Base-by-base conservation (phyloP, 495 filamentous ascomycete species). In the Lichina pygmaea region DNA sequence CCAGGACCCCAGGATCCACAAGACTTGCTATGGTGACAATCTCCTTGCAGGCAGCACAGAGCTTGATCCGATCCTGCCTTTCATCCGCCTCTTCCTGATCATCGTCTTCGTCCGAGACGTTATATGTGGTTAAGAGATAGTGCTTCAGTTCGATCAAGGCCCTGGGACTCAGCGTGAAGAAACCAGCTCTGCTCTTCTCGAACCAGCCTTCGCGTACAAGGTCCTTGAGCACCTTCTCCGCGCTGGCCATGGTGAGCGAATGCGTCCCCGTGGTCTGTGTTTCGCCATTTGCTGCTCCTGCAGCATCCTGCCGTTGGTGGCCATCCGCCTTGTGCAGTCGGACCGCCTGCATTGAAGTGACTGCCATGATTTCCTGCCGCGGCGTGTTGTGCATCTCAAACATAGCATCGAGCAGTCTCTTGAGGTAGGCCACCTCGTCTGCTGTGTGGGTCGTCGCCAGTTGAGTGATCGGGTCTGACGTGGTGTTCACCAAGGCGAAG, bases 401-500 rank as follows among this genome's bases (percentile, higher is more conserved):
- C 75, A 97, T 93, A 50, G 70, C 74, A 58, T 95, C 86, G 0
- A 97, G 72, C 12, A 95, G 55, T 1, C 89, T 64, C 61, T 91
- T 84, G 46, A 95, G 66, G 57, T 78, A 97, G 9, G 80, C 70
- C 34, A 95, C 83, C 61, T 95, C 86, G 48, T 95, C 91, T 15
- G 81, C 60, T 0, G 72, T 64, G 55, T 76, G 75, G 0, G 67
- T 71, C 0, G 89, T 95, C n/a, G 83, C 82, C 24, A 93, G 65
- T 56, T 93, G 86, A 1, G 81, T 89, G 9, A 83, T 54, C 0
- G 75, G 62, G 57, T 95, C 89, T 48, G 75, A 80, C 17, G 75
- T 79, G 2, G 78, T 81, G 58, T 97, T 97, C n/a, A 93, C 74
- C 8, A 94, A 68, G 0, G 79, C 80, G 54, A 72, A 93, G 0